Evolutionary conservation across 345 rosid genomes (phyloP), one percentile per base, ranked within the genome.

Genomic region (Bruguiera sexangula): DNA sequence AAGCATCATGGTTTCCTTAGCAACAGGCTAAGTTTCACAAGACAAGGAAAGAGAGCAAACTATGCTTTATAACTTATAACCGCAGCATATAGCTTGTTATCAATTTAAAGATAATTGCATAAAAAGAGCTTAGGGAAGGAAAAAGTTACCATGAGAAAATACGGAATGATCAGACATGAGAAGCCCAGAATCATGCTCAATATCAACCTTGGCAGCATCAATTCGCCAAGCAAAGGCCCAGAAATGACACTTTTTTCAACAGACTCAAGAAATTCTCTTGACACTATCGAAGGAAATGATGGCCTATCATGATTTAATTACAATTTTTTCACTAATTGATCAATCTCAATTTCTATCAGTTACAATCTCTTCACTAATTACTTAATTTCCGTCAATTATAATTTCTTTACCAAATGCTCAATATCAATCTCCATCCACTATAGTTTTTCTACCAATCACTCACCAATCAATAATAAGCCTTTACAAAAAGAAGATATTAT

Each of bases 111-210:
- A 74, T 77, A 69, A 63, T 54, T 72, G 53, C 80, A 3, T 43
- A 43, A 15, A 24, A 24, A 56, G 1, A 11, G 18, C 16, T 24
- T 24, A 27, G n/a, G 29, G 32, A 60, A 48, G 50, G 15, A 2
- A 15, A 48, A 1, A 19, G 7, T 59, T 73, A 73, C 77, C 72
- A 27, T 20, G 55, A 34, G 54, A 76, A 73, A 90, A 95, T 58
- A 90, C 84, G 39, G 96, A 84, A 73, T 92, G 99, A 77, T 90
- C 99, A 53, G 97, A 84, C 79, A 92, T 77, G 54, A 95, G 74
- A 65, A 86, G 84, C 48, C 78, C 96, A 39, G 76, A 83, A 73
- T 89, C 83, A 68, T 82, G 73, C 61, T 68, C 73, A 0, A 72
- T 63, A 72, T 88, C 92, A 68, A 95, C 79, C 77, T 76, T 76